Conservation (phyloP, 108 stramenopile genomes). For the Conticribra weissflogii region DNA sequence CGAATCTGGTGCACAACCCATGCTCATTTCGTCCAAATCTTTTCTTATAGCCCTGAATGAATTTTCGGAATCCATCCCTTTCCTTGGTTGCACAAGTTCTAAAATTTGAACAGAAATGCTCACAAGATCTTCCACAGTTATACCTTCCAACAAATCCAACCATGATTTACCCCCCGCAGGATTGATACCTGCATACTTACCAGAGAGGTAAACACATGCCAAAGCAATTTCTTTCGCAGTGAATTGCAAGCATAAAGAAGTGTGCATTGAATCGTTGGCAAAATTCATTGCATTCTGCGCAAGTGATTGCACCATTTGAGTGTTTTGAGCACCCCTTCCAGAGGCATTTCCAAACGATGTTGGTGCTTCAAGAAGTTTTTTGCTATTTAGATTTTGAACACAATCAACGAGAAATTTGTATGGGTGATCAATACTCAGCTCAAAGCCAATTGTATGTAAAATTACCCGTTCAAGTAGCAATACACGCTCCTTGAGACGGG, state of each 20-base stretch:
- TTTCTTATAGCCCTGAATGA: conserved; percentile 33
- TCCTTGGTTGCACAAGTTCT: conserved; percentile 35
- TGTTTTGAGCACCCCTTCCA: conserved; percentile 16
- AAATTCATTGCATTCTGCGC: conserved; percentile 86
- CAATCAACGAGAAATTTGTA: conserved; percentile 82
- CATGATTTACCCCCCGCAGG: conserved; percentile 55
- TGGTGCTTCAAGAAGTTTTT: conserved; percentile 59
- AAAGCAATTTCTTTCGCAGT: conserved; percentile 67
- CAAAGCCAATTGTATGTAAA: conserved; percentile 89
- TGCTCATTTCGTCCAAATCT: conserved; percentile 39
- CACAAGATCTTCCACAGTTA: conserved; percentile 27
- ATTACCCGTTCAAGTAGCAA: conserved; percentile 86
- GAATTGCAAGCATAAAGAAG: conserved; percentile 80
- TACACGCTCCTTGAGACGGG: conserved; percentile 80
- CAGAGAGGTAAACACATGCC: conserved; percentile 73
- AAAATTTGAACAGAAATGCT: conserved; percentile 37
- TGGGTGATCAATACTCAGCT: conserved; percentile 83
- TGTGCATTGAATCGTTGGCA: conserved; percentile 87
- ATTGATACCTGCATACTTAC: conserved; percentile 59
- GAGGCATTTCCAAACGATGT: conserved; percentile 10
- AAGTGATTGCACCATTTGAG: conserved; percentile 69
- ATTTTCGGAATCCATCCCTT: conserved; percentile 25
- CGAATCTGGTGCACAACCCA: conserved; percentile 4
- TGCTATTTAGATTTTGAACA: conserved; percentile 60
- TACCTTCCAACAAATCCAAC: conserved; percentile 58